Conservation (phyloP, 805 yeast species). For the Candida coquimbonensis region DNA sequence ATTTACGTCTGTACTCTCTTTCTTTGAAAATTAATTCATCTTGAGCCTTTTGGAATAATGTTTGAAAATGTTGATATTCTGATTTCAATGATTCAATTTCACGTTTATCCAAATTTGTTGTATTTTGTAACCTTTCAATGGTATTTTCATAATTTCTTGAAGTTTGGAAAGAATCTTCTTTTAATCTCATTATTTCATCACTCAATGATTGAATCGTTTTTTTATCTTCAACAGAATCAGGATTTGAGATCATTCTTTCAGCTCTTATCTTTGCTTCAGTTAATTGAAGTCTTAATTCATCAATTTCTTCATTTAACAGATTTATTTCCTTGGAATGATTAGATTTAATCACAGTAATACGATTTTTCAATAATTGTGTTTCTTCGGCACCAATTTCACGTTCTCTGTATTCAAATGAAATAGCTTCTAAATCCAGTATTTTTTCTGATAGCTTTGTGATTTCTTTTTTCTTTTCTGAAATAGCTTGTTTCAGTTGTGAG, state of each 20-base stretch:
- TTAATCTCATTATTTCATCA: conserved; percentile 11
- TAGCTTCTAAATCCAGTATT: conserved; percentile 12
- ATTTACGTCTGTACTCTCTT: conserved; percentile 22
- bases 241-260: too few species aligned
- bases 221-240: too few species aligned
- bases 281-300: conserved; percentile 5
- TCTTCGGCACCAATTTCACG: conserved; percentile 12
- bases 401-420: conserved; percentile 10
- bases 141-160: conserved; percentile 11
- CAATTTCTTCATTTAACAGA: conserved; percentile 11
- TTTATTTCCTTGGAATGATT: conserved; percentile 21
- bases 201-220: conserved; percentile 13
- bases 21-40: conserved; percentile 24
- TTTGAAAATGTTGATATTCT: conserved; percentile 22
- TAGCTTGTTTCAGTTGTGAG: conserved; percentile 10
- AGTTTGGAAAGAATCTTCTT: conserved; percentile 6
- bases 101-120: conserved; percentile 10
- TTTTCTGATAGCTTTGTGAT: conserved; percentile 9
- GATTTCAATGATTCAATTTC: conserved; percentile 16
- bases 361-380: conserved; percentile 15
- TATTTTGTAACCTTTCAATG: conserved; percentile 7
- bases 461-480: conserved; percentile 15
- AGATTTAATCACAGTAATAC: conserved; percentile 15
- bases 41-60: conserved; percentile 16
- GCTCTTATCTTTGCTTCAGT: too few species aligned